Conservation (phyloP, 2,329 filamentous ascomycete genomes). For the Chaetoscypha palmicola region DNA sequence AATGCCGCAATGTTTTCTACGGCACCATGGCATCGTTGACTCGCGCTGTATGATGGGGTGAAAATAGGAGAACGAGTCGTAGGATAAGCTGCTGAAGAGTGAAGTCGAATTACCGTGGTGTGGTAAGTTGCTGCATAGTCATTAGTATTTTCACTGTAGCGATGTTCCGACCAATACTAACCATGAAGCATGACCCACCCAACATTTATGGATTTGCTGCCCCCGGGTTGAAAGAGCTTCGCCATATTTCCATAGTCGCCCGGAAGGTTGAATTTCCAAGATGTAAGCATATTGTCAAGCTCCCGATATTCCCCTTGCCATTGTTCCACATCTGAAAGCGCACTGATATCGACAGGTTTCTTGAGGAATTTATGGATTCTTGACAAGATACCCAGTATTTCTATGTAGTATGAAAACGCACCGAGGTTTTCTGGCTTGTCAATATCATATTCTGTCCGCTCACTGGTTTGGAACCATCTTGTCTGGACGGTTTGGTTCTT, state of each 20-base stretch:
- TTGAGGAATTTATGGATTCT: constrained; percentile 86
- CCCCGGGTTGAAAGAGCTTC: constrained; percentile 64
- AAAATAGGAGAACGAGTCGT: constrained; percentile 85
- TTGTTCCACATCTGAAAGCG: constrained; percentile 74
- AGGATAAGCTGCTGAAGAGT: constrained; percentile 88
- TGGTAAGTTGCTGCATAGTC: constrained; percentile 61
- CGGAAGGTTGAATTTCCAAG: constrained; percentile 80
- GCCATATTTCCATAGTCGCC: constrained; percentile 79
- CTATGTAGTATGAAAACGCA: constrained; percentile 83
- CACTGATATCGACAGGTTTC: constrained; percentile 80
- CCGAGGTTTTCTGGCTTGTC: constrained; percentile 75
- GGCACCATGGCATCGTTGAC: constrained; percentile 73
- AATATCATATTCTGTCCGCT: constrained; percentile 52
- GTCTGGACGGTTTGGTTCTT: constrained; percentile 81
- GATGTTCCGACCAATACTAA: constrained; percentile 9
- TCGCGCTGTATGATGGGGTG: constrained; percentile 79
- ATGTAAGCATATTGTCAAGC: constrained; percentile 69
- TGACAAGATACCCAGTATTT: constrained; percentile 79
- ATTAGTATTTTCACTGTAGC: constrained; percentile 7
- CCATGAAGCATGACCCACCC: constrained; percentile 82
- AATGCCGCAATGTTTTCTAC: constrained; percentile 77
- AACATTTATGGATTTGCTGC: constrained; percentile 65
- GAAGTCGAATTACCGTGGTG: constrained; percentile 80
- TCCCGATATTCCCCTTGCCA: constrained; percentile 86
- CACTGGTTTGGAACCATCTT: constrained; percentile 62